Evolutionary conservation across 2,329 filamentous ascomycete species (phyloP).

Genomic region (Cladorrhinum sp.): DNA sequence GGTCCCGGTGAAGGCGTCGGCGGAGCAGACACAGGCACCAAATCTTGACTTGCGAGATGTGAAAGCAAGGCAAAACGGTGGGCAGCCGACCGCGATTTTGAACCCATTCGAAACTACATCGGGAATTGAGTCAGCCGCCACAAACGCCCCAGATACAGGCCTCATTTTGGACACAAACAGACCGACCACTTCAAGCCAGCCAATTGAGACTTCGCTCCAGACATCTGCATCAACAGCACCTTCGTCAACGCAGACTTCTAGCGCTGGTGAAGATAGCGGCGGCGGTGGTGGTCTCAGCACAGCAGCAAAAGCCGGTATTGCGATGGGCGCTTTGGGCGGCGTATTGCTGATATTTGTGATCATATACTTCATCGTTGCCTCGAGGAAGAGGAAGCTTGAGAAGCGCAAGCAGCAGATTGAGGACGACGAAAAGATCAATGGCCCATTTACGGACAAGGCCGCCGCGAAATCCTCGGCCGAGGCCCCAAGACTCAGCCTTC

Average conservation of each 20-base stretch:
- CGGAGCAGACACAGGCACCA: not conserved
- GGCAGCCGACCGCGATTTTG: not conserved
- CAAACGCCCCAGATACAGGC: not conserved
- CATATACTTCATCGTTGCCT: slow-evolving; percentile 68
- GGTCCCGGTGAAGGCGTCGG: not conserved
- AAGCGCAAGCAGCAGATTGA: slow-evolving; percentile 43
- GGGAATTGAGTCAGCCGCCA: not conserved
- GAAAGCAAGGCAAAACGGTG: not conserved
- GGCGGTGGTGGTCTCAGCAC: slow-evolving; percentile 36
- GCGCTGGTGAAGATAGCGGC: slow-evolving; percentile 21
- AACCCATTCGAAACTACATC: not conserved
- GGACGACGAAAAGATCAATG: slow-evolving; percentile 64
- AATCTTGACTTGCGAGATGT: not conserved
- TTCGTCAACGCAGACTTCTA: slow-evolving; percentile 21
- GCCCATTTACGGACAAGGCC: slow-evolving; percentile 36
- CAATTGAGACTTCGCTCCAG: slow-evolving; percentile 19
- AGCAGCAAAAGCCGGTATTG: slow-evolving; percentile 73
- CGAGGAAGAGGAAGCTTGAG: slow-evolving; percentile 65
- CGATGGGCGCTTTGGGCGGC: slow-evolving; percentile 72
- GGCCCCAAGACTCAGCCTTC: slow-evolving; percentile 79
- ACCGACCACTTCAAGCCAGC: not conserved
- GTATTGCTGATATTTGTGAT: slow-evolving; percentile 64
- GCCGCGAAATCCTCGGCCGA: slow-evolving; percentile 46
- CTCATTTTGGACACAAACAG: not conserved
- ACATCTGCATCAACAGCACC: slow-evolving; percentile 11